Conservation (phyloP, 129 eudicot genomes). For the Dittrichia graveolens region DNA sequence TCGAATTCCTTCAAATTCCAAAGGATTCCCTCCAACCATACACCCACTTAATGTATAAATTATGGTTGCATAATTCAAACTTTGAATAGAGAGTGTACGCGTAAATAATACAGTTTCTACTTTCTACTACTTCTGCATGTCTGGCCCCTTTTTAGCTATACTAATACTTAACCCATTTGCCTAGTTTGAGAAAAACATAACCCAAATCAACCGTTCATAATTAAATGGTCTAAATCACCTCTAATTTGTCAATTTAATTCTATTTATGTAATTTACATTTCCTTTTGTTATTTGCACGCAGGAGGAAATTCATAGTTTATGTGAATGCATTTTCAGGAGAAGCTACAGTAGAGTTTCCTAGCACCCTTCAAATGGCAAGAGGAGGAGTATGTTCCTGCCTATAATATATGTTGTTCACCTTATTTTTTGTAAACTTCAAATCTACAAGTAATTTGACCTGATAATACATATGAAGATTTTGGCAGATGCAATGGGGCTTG, state of each 20-base stretch:
- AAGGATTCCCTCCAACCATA: too few species aligned
- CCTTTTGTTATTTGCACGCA: conserved; percentile 28
- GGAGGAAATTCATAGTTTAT: conserved; percentile 78
- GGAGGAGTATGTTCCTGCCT: conserved; percentile 81
- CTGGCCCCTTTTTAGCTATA: neutral
- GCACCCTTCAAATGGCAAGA: conserved; percentile 98
- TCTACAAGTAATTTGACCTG: conserved; percentile 27
- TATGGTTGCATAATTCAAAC: neutral
- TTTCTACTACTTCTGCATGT: neutral
- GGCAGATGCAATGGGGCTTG: conserved; percentile 99
- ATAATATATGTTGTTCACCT: conserved; percentile 4
- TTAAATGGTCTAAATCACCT: neutral
- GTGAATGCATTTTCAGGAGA: conserved; percentile 95
- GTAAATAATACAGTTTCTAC: neutral
- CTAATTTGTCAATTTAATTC: neutral
- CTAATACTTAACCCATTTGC: neutral
- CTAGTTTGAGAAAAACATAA: neutral
- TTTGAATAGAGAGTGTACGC: neutral
- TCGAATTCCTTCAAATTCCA: too few species aligned
- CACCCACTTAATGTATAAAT: too few species aligned
- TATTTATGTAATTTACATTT: neutral
- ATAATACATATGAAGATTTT: conserved; percentile 61
- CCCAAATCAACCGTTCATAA: neutral
- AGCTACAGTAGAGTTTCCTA: conserved; percentile 89
- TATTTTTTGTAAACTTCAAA: neutral